phyloP scores from a whole-genome alignment of 306 rosid species.

The Bauhinia variegata region DNA sequence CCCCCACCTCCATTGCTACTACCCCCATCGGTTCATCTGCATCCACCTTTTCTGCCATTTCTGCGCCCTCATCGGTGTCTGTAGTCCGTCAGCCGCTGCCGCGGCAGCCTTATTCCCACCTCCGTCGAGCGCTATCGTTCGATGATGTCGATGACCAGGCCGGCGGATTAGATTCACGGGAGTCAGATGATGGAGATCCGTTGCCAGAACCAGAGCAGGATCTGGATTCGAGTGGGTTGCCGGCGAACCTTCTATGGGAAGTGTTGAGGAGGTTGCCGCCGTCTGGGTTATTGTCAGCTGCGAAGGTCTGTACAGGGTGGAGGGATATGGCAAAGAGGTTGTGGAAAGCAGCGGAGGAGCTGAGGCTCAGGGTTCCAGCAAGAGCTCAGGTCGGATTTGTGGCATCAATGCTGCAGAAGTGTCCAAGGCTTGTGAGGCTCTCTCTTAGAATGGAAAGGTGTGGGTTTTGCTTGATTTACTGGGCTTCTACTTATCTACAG shows the following conservation, averaged over 20 bases:
- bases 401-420: slow-evolving; percentile 71
- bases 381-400: slow-evolving; percentile 59
- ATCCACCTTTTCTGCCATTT: slow-evolving; percentile 18
- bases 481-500: slow-evolving; percentile 49
- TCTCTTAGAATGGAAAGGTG: slow-evolving; percentile 76
- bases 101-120: slow-evolving; percentile 44
- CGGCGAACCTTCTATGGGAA: slow-evolving; percentile 59
- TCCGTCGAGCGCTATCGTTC: slow-evolving; percentile 85
- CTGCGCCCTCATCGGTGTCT: slow-evolving; percentile 41
- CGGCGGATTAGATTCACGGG: slow-evolving; percentile 33
- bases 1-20: slow-evolving; percentile 22
- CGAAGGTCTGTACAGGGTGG: slow-evolving; percentile 65
- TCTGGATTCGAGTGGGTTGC: slow-evolving; percentile 51
- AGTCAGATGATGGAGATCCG: slow-evolving; percentile 18
- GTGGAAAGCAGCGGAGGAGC: slow-evolving; percentile 64
- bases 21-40: slow-evolving; percentile 43
- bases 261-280: slow-evolving; percentile 64
- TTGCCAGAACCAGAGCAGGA: slow-evolving; percentile 41
- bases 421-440: slow-evolving; percentile 61
- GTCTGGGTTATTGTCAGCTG: slow-evolving; percentile 53
- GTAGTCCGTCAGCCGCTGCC: slow-evolving; percentile 45
- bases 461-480: slow-evolving; percentile 16
- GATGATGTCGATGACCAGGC: slow-evolving; percentile 52
- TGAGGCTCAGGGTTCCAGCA: slow-evolving; percentile 55
- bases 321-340: slow-evolving; percentile 51